Conservation (phyloP, 2,329 filamentous ascomycete genomes). For the Fusarium albidum region DNA sequence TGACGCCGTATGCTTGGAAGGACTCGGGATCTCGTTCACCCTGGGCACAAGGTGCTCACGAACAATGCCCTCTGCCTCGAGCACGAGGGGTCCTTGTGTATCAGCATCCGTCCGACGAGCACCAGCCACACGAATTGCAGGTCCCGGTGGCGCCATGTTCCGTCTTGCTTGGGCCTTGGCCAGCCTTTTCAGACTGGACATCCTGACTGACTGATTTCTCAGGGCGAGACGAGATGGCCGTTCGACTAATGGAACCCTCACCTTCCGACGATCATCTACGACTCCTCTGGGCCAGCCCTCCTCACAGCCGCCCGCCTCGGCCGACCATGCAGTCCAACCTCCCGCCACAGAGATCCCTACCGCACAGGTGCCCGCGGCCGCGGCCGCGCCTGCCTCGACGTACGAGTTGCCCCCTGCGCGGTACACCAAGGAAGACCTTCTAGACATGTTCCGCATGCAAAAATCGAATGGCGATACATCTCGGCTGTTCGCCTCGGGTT, state of each 20-base stretch:
- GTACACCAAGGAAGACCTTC: constrained; percentile 81
- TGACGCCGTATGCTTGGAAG: constrained; percentile 11
- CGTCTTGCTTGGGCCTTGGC: background rate
- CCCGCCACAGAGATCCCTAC: constrained; percentile 47
- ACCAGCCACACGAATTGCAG: constrained; percentile 6
- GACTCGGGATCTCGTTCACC: background rate
- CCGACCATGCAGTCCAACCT: constrained; percentile 51
- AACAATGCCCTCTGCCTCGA: background rate
- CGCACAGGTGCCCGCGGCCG: constrained; percentile 31
- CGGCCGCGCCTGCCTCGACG: constrained; percentile 29
- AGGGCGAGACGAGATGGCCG: constrained; percentile 68
- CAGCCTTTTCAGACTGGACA: constrained; percentile 1
- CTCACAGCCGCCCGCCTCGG: constrained; percentile 48
- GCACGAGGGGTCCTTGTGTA: background rate
- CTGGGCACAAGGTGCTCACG: background rate
- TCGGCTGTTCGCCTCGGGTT: constrained; percentile 75
- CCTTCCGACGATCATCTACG: constrained; percentile 70
- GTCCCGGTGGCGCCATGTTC: constrained; percentile 8
- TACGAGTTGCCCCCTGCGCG: constrained; percentile 58
- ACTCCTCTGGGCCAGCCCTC: constrained; percentile 57
- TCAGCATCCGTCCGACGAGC: background rate
- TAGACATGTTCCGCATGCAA: constrained; percentile 72
- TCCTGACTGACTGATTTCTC: constrained; percentile 21
- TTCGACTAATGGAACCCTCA: constrained; percentile 68
- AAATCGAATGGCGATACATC: constrained; percentile 63